Evolutionary conservation across 306 rosid species (phyloP).

Genomic region (Citrullus amarus): DNA sequence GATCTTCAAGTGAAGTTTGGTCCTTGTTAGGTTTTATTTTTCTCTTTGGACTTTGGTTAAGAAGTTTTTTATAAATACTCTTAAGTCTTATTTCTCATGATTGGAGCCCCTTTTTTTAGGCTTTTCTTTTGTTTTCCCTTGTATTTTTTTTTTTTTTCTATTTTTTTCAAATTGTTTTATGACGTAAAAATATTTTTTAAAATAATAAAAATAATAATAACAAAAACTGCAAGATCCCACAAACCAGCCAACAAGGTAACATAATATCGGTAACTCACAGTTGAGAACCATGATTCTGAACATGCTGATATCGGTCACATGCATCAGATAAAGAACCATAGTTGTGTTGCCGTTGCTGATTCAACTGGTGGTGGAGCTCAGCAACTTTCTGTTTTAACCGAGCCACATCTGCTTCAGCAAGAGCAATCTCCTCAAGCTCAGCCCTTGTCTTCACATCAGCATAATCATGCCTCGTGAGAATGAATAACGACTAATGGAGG

Average conservation of each 20-base stretch:
- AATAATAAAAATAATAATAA: no score
- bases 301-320: constrained; percentile 68
- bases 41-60: neutral
- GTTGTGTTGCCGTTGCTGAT: constrained; percentile 90
- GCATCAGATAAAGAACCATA: constrained; percentile 84
- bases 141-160: no score
- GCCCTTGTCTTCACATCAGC: constrained; percentile 71
- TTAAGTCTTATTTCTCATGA: neutral
- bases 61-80: neutral
- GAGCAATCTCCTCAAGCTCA: constrained; percentile 97
- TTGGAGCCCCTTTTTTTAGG: neutral
- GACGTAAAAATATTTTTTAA: no score
- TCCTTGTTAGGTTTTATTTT: neutral
- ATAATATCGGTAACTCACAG: constrained; percentile 43
- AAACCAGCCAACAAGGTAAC: neutral
- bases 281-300: constrained; percentile 68
- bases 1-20: neutral
- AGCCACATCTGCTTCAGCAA: constrained; percentile 99
- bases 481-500: constrained; percentile 7
- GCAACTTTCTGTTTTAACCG: constrained; percentile 98
- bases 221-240: neutral
- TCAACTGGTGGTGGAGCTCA: constrained; percentile 95
- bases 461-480: constrained; percentile 22
- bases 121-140: neutral
- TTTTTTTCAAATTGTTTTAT: neutral